Base-by-base conservation (phyloP, 169 alveolate species). In the Plasmodium vivax region DNA sequence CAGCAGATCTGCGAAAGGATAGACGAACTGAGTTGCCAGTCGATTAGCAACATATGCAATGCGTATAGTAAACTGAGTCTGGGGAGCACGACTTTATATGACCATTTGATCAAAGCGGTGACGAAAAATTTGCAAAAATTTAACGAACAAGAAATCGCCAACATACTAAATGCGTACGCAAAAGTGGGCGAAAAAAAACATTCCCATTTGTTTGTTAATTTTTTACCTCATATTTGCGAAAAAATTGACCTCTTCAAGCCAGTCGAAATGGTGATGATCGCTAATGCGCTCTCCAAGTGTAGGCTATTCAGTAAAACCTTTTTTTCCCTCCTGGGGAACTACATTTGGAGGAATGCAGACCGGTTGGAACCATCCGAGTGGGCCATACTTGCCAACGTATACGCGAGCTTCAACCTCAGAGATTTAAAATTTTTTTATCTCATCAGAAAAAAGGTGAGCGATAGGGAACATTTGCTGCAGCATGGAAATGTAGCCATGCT, bases 1-100 rank as follows among this genome's bases (percentile, higher is more conserved):
- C 32, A 72, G 47, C 58, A 32, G 23, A 85, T 85, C 12, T 23
- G 56, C 41, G 54, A 85, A 23, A 73, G 79, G 58, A 85, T 85
- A 14, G 74, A 85, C 23, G 85, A 85, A 32, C 16, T 85, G 41
- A 85, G 93, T 14, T 85, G 41, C 58, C 93, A 85, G 51, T 85
- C 93, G 12, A 74, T 85, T 45, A 74, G 93, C 74, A 85, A 85
- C 34, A 74, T 85, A 85, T 85, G 93, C 43, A 85, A 85, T 85
- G 93, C 93, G 1, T 85, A 85, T 23, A 74, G 80, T 23, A 85
- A 85, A 23, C 74, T 85, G 74, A 23, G 38, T 23, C 5, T 30
- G 6, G 34, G 54, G 10, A 16, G 34, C 41, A 36, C 14, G 8
- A 43, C 51, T 30, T 3, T 85, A 36, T 72, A 47, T 6, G 30